Conservation (phyloP, 2,329 filamentous ascomycete species). For the Epichloe sylvatica region DNA sequence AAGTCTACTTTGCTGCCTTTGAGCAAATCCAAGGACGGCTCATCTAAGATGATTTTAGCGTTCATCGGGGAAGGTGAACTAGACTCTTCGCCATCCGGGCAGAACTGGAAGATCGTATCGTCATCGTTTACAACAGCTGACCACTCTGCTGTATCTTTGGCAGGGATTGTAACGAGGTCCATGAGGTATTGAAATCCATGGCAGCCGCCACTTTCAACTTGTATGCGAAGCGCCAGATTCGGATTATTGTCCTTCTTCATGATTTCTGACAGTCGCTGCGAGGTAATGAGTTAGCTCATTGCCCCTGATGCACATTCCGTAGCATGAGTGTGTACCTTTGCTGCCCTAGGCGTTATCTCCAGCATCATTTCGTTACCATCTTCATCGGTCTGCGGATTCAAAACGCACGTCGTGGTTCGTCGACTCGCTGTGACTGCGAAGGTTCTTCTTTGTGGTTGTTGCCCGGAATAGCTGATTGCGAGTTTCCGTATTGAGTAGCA, state of each 20-base stretch:
- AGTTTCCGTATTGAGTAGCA: background rate
- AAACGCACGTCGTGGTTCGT: constrained; percentile 34
- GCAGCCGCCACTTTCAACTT: constrained; percentile 86
- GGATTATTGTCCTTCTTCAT: constrained; percentile 61
- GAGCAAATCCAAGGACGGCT: constrained; percentile 71
- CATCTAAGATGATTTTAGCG: constrained; percentile 81
- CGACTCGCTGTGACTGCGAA: constrained; percentile 26
- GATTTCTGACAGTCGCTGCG: constrained; percentile 60
- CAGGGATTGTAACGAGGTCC: constrained; percentile 56
- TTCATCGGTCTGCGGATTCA: constrained; percentile 67
- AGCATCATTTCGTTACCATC: constrained; percentile 74
- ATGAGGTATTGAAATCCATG: constrained; percentile 98
- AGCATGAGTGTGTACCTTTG: constrained; percentile 42
- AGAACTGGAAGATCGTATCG: constrained; percentile 73
- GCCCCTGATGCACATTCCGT: background rate
- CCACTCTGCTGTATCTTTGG: constrained; percentile 19
- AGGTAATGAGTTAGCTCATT: background rate
- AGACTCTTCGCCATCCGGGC: constrained; percentile 31
- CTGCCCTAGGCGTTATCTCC: constrained; percentile 71
- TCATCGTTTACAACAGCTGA: constrained; percentile 45
- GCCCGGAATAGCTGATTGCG: background rate
- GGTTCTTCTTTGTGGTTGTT: constrained; percentile 6
- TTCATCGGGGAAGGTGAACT: constrained; percentile 17
- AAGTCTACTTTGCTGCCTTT: constrained; percentile 94
- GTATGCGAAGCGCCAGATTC: constrained; percentile 73